A percentile compares a stretch with the other conserved stretches of the same genome.
Conservation (phyloP, 139 green algal genomes). For the Chlamydomonas sphaeroides region DNA sequence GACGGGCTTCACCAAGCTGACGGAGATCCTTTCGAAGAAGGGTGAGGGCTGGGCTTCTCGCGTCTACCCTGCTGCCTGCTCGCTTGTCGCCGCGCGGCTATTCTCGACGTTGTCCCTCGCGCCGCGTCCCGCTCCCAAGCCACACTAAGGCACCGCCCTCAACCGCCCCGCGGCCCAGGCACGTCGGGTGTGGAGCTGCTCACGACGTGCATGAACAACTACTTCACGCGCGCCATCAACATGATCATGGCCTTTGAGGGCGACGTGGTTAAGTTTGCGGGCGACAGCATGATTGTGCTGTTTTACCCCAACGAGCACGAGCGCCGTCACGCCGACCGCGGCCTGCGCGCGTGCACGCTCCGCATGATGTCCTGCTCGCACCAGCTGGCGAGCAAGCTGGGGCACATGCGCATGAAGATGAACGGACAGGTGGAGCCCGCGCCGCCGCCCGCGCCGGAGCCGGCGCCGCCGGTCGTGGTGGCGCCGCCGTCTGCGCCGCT, state of each 20-base stretch:
- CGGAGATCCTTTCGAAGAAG: slow-evolving; percentile 72
- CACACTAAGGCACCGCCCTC: no score
- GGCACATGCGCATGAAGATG: slow-evolving; percentile 76
- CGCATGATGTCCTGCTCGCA: slow-evolving; percentile 65
- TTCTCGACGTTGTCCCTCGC: no score
- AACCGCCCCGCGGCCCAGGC: neutral
- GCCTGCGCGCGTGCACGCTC: slow-evolving; percentile 57
- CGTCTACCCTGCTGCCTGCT: no score
- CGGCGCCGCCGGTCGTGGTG: neutral
- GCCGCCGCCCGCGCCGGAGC: slow-evolving; percentile 19
- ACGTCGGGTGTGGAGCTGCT: slow-evolving; percentile 81
- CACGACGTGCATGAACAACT: slow-evolving; percentile 87
- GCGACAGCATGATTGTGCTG: slow-evolving; percentile 83
- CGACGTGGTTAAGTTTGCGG: slow-evolving; percentile 89
- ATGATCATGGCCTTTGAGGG: slow-evolving; percentile 74
- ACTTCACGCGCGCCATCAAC: slow-evolving; percentile 83
- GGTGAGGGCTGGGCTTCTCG: no score
- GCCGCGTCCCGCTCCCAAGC: no score
- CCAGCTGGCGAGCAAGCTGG: slow-evolving; percentile 62
- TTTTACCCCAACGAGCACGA: slow-evolving; percentile 64
- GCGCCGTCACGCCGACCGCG: slow-evolving; percentile 48
- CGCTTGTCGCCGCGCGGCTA: no score
- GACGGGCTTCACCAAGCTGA: slow-evolving; percentile 87
- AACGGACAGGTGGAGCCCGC: slow-evolving; percentile 68
- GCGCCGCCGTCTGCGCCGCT: neutral